Conservation (phyloP, 441 rosid species). For the Erysimum cheiri region DNA sequence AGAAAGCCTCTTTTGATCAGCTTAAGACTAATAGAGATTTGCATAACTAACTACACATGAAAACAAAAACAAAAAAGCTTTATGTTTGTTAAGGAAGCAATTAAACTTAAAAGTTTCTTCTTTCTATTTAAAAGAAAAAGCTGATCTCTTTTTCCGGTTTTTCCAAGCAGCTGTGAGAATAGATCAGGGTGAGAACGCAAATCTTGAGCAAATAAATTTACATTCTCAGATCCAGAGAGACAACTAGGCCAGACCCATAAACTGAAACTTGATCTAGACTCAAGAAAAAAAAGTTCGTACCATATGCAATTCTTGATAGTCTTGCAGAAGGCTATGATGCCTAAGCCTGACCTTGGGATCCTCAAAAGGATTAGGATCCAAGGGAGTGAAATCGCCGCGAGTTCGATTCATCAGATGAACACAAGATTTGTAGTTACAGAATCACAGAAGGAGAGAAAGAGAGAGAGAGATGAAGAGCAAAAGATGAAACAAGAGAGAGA, state of each 20-base stretch:
- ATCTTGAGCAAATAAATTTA: slow-evolving; percentile 5
- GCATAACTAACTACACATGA: slow-evolving; percentile 11
- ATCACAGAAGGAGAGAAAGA: slow-evolving; percentile 7
- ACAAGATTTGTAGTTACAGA: slow-evolving; percentile 26
- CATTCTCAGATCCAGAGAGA: slow-evolving; percentile 39
- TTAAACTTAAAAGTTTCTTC: slow-evolving; percentile 8
- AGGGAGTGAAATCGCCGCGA: slow-evolving; percentile 22
- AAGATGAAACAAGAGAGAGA: neutral
- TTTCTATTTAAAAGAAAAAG: slow-evolving; percentile 16
- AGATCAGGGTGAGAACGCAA: slow-evolving; percentile 24
- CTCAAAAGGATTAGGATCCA: slow-evolving; percentile 7
- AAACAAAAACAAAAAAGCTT: slow-evolving; percentile 1
- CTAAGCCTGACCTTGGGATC: slow-evolving; percentile 34
- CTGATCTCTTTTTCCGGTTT: slow-evolving; percentile 5
- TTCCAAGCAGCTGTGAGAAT: slow-evolving; percentile 1
- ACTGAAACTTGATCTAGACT: slow-evolving; percentile 28
- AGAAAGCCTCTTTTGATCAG: slow-evolving; percentile 7
- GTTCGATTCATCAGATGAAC: slow-evolving; percentile 29
- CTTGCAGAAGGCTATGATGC: slow-evolving; percentile 46
- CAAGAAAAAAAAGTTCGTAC: slow-evolving; percentile 10
- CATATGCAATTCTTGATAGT: slow-evolving; percentile 40
- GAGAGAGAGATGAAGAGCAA: slow-evolving; percentile 17
- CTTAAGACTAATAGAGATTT: slow-evolving; percentile 23
- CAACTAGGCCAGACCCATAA: slow-evolving; percentile 15
- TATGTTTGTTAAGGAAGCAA: slow-evolving; percentile 31